phyloP scores from a whole-genome alignment of 1,139 yeast species.

The Debaryomyces nepalensis region DNA sequence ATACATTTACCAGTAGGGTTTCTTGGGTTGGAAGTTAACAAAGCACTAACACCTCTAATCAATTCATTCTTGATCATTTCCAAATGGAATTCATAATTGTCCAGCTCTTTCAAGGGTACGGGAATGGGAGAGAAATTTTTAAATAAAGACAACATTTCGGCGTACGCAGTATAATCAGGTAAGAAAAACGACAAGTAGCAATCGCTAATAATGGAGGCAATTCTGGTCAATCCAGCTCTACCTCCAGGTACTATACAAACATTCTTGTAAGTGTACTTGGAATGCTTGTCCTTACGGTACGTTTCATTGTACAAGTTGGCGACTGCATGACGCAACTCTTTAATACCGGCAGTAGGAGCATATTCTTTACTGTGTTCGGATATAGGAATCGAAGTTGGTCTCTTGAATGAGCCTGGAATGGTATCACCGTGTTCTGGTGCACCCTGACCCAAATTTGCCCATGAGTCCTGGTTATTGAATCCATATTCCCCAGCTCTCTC shows the following conservation, averaged over 20 bases:
- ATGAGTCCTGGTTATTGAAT: slow-evolving; percentile 49
- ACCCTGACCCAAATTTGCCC: slow-evolving; percentile 75
- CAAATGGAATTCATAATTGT: slow-evolving; percentile 63
- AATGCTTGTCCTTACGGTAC: slow-evolving; percentile 53
- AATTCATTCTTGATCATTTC: slow-evolving; percentile 60
- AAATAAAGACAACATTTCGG: slow-evolving; percentile 71
- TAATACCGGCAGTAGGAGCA: slow-evolving; percentile 69
- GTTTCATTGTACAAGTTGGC: slow-evolving; percentile 64
- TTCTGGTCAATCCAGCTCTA: slow-evolving; percentile 68
- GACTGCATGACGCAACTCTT: slow-evolving; percentile 62
- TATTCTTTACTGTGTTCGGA: slow-evolving; percentile 60
- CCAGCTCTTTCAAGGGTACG: slow-evolving; percentile 64
- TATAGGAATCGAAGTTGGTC: slow-evolving; percentile 59
- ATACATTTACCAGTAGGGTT: slow-evolving; percentile 69
- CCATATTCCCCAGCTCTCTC: slow-evolving; percentile 70
- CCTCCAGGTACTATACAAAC: slow-evolving; percentile 76
- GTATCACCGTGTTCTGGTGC: slow-evolving; percentile 72
- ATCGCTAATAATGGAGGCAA: slow-evolving; percentile 67
- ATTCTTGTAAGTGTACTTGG: slow-evolving; percentile 66
- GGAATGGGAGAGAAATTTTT: slow-evolving; percentile 73
- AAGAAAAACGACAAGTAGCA: slow-evolving; percentile 66
- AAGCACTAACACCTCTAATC: slow-evolving; percentile 65
- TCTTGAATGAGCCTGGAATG: slow-evolving; percentile 61
- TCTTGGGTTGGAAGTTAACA: slow-evolving; percentile 66
- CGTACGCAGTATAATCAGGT: slow-evolving; percentile 74